A percentile compares a stretch with the other conserved stretches of the same genome.
These are phyloP conservation scores for Gyromitra esculenta DNA, from an alignment of 2,329 filamentous ascomycete genomes.

Conservation along the genomic window DNA sequence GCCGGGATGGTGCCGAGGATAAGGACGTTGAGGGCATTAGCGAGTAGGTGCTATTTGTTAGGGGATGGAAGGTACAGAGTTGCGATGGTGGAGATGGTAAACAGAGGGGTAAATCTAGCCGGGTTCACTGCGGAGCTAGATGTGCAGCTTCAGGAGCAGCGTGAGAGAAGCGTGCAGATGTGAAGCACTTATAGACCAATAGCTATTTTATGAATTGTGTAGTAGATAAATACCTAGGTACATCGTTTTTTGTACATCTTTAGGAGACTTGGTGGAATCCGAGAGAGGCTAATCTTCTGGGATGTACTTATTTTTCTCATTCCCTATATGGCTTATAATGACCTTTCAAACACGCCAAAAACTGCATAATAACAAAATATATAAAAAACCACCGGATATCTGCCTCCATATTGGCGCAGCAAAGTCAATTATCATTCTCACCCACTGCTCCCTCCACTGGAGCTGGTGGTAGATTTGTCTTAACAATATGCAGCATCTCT, in stretches of 20 bases:
- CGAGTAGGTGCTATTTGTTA: constrained; percentile 48
- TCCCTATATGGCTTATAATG: neutral
- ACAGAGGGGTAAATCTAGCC: constrained; percentile 39
- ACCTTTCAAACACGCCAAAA: neutral
- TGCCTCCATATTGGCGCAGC: neutral
- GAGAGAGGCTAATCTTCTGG: neutral
- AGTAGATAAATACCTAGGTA: constrained; percentile 1
- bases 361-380: neutral
- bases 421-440: constrained; percentile 22
- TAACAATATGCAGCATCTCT: constrained; percentile 68
- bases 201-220: neutral
- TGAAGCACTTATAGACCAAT: neutral
- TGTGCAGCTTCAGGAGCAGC: neutral
- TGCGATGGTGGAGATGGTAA: constrained; percentile 58
- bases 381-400: neutral
- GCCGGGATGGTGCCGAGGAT: constrained; percentile 58
- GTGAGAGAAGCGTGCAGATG: neutral
- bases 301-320: constrained; percentile 1
- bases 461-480: constrained; percentile 64
- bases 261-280: neutral
- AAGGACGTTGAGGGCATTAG: constrained; percentile 58
- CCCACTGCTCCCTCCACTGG: constrained; percentile 34
- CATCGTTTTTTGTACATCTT: neutral
- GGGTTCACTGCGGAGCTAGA: constrained; percentile 2
- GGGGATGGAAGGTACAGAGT: constrained; percentile 59